Conservation (phyloP, 2,329 filamentous ascomycete species). For the Talaromyces albobiverticillius region DNA sequence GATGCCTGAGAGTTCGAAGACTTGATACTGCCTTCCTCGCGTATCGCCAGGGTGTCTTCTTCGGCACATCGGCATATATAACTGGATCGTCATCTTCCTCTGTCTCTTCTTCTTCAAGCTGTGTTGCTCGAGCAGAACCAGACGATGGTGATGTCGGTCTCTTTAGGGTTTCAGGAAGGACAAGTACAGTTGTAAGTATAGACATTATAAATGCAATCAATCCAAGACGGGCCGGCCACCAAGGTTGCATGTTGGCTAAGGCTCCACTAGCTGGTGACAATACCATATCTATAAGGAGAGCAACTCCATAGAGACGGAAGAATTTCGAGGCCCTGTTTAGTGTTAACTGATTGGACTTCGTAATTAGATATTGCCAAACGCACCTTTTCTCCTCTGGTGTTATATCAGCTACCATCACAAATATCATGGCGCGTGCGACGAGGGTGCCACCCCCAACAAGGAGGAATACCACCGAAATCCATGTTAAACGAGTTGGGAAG, state of each 20-base stretch:
- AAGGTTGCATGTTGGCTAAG: constrained; percentile 12
- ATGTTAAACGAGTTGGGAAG: constrained; percentile 14
- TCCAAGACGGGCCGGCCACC: constrained; percentile 16
- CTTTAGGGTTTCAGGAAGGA: constrained; percentile 14
- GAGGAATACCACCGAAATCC: constrained; percentile 14
- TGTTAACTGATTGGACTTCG: background rate
- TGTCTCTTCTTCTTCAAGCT: constrained; percentile 6
- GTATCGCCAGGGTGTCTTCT: constrained; percentile 6
- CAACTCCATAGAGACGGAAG: constrained; percentile 15
- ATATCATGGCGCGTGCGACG: constrained; percentile 15
- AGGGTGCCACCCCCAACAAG: constrained; percentile 13
- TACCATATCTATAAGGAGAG: constrained; percentile 14
- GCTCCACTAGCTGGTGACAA: constrained; percentile 12
- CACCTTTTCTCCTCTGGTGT: constrained; percentile 15
- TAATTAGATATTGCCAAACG: background rate
- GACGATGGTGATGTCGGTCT: background rate
- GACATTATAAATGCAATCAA: constrained; percentile 14
- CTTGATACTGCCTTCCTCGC: constrained; percentile 4
- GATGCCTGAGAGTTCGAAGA: constrained; percentile 8
- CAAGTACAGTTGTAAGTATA: constrained; percentile 5
- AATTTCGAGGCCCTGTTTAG: constrained; percentile 12
- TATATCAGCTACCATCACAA: constrained; percentile 14
- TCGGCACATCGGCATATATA: constrained; percentile 5
- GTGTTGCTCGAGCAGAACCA: background rate
- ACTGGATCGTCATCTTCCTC: constrained; percentile 17